Evolutionary conservation across 106 monocot genomes (phyloP), one percentile per base, ranked within the genome.

Genomic region (Dendrobium catenatum): DNA sequence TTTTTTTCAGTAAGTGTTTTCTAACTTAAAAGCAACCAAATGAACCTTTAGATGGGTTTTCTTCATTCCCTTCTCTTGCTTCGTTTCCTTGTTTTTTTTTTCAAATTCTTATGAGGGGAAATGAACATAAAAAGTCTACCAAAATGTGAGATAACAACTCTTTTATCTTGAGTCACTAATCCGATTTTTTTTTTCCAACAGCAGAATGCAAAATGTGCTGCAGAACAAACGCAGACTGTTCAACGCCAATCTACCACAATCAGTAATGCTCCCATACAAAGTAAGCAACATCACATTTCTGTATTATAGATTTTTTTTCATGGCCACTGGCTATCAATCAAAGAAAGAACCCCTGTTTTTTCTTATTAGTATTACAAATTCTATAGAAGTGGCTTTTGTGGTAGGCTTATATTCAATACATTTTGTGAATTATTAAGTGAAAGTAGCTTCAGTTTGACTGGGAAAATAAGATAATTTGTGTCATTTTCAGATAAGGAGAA

Each of bases 401-500:
- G 51, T 51, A 51, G 51, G 51, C 13, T 51, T 51, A 15, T 51
- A 1, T 13, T 15, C 51, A 51, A 51, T 46, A 46, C 46, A 46
- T 9, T 46, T 46, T 46, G 5, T 46, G 46, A 46, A 46, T 46
- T 7, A 46, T 46, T 46, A 4, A 46, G 9, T 9, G 46, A 46
- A 46, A 46, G 9, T 9, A 46, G 6, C 6, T 46, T 6, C 46
- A 46, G 46, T 46, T 46, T 46, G 46, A 46, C 46, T 0, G 1
- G 68, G 6, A 27, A 68, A 24, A 18, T 72, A 40, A 72, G 16
- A 72, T 9, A 9, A 40, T 2, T 33, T 10, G 10, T 72, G 0
- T 13, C 49, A 11, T 24, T 67, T 80, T 77, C 78, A 88, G 88
- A 77, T 3, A 88, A 85, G 80, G 80, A 85, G 80, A 89, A 89